Percentiles rank a stretch among this genome's conserved stretches.
Evolutionary conservation across 148 eudicot genomes (phyloP).

Genomic region (Rhododendron kiyosumense): DNA sequence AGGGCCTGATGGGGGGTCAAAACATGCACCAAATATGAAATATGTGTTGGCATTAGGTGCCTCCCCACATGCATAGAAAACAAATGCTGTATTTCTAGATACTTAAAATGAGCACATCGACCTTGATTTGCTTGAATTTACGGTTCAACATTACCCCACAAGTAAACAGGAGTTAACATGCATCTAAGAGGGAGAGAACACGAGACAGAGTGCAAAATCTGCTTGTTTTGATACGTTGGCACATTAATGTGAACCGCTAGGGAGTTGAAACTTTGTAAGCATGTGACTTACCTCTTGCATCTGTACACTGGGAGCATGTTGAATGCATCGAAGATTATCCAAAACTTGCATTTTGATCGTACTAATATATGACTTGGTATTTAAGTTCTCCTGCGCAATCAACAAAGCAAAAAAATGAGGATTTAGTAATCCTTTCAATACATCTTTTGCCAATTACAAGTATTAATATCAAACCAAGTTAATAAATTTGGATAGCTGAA

Average conservation of each 20-base stretch:
- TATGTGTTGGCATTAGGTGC: neutral
- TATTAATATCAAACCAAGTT: neutral
- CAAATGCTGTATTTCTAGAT: neutral
- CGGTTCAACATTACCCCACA: neutral
- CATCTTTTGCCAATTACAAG: neutral
- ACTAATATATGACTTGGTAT: slow-evolving; percentile 82
- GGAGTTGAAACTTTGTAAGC: neutral
- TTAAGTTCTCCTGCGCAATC: slow-evolving; percentile 71
- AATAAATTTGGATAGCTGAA: neutral
- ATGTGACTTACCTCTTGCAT: slow-evolving; percentile 81
- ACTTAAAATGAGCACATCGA: neutral
- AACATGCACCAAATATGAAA: neutral
- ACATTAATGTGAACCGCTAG: neutral
- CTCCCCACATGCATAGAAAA: neutral
- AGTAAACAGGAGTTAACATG: neutral
- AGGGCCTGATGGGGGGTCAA: neutral
- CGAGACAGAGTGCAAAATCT: neutral
- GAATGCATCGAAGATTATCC: slow-evolving; percentile 91
- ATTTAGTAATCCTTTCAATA: neutral
- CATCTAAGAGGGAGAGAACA: neutral
- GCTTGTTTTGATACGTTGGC: neutral
- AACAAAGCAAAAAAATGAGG: slow-evolving; percentile 12
- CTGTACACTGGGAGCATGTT: slow-evolving; percentile 97
- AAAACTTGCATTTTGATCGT: slow-evolving; percentile 87
- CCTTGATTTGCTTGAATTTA: neutral